Evolutionary conservation across 768 basidiomycete species (phyloP).

Genomic region (Strobilomyces dryophilus): DNA sequence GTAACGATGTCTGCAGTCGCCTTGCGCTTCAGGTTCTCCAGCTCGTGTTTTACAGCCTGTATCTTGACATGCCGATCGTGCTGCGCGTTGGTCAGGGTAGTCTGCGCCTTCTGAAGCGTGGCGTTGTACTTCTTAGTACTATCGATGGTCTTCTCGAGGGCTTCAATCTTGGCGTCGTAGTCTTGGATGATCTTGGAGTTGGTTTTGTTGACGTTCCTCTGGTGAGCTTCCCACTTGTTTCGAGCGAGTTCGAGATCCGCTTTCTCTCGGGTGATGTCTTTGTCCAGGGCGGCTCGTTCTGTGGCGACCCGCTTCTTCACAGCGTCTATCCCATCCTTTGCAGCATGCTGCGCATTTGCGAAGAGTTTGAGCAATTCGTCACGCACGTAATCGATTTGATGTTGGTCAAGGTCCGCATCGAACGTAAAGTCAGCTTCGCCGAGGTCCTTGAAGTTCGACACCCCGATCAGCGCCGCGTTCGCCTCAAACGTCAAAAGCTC

Average conservation of each 20-base stretch:
- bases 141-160: neutral
- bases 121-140: neutral
- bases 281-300: neutral
- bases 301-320: neutral
- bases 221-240: neutral
- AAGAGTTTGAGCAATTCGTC: conserved; percentile 1
- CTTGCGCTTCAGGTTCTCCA: neutral
- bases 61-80: conserved; percentile 4
- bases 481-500: conserved; percentile 1
- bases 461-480: conserved; percentile 7
- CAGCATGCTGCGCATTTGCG: neutral
- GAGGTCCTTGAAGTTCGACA: conserved; percentile 3
- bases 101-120: neutral
- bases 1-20: neutral
- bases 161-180: neutral
- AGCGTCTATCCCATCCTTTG: conserved; percentile 1
- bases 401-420: conserved; percentile 5
- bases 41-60: neutral
- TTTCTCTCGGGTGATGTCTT: neutral
- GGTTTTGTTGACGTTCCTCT: neutral
- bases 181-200: neutral
- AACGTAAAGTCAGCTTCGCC: conserved; percentile 2
- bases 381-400: conserved; percentile 5
- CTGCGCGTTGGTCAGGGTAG: neutral
- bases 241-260: neutral